Evolutionary conservation across 1,284 basidiomycete species (phyloP), one percentile per base, ranked within the genome.

Genomic region (Melampsora occidentalis): DNA sequence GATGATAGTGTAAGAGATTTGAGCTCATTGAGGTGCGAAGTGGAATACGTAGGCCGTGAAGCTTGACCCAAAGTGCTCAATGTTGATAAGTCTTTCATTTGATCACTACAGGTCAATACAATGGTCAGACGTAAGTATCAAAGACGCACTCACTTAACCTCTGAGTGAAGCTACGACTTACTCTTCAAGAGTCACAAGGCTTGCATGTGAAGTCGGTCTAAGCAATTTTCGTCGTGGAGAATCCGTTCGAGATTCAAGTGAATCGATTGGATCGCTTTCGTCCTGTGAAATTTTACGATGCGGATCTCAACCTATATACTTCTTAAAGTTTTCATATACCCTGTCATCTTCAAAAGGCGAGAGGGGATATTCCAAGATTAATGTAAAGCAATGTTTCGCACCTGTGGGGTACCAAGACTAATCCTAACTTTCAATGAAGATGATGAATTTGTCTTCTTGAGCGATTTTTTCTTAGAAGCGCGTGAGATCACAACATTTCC

Each of bases 21-120:
- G 39, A 76, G 73, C 57, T 76, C 73, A 53, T 68, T 69, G 35
- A 76, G 62, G 31, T 76, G 73, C 16, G 73, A 57, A 20, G 53
- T 62, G 12, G 73, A 76, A 62, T 76, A 76, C 3, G 66, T 62
- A 31, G 73, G 73, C 14, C 73, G 57, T 57, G 66, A 76, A 22
- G 73, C 53, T 46, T 68, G 64, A 59, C 51, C 53, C 49, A 69
- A 2, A 31, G 35, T 42, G 16, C 28, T 63, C 16, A 64, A 59
- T 25, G 71, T 53, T 20, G 71, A 68, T 57, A 28, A 22, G 9
- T 22, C 28, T 28, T n/a, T n/a, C 9, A 28, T 16, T 18, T 57
- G 53, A 57, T 57, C 53, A 57, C 53, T 57, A 57, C 12, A 57
- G 53, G 53, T 22, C 42, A 16, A 46, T 46, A 46, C 42, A 12